phyloP scores from a whole-genome alignment of 2,329 filamentous ascomycete species.

The Colletotrichum salicis region DNA sequence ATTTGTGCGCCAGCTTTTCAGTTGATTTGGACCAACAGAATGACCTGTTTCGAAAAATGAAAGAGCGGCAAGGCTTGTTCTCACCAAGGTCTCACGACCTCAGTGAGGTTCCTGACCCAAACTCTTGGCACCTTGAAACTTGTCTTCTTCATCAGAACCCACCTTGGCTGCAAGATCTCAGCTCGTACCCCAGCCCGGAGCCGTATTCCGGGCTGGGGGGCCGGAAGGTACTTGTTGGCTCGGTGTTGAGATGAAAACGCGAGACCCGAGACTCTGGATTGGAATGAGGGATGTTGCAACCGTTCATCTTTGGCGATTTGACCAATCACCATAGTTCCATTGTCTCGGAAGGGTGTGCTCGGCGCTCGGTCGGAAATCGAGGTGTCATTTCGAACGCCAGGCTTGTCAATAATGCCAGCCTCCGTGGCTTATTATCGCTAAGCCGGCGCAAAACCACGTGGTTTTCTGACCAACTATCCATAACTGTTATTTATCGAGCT shows the following conservation, averaged over 20 bases:
- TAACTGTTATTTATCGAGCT: neutral
- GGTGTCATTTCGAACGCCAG: neutral
- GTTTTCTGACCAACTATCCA: neutral
- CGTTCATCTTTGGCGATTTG: neutral
- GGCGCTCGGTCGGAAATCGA: constrained; percentile 24
- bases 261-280: constrained; percentile 18
- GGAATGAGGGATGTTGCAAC: neutral
- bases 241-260: constrained; percentile 30
- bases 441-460: constrained; percentile 11
- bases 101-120: neutral
- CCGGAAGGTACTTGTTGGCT: constrained; percentile 3
- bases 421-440: neutral
- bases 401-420: neutral
- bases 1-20: neutral
- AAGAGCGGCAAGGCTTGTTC: neutral
- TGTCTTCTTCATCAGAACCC: neutral
- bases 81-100: neutral
- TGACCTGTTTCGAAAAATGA: neutral
- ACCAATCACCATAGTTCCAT: neutral
- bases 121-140: neutral
- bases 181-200: neutral
- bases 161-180: neutral
- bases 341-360: constrained; percentile 18
- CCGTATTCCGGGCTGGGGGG: constrained; percentile 12
- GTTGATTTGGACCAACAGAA: neutral